Evolutionary conservation across 2,329 filamentous ascomycete genomes (phyloP).

Genomic region (Immersiporthe knoxdaviesiana): DNA sequence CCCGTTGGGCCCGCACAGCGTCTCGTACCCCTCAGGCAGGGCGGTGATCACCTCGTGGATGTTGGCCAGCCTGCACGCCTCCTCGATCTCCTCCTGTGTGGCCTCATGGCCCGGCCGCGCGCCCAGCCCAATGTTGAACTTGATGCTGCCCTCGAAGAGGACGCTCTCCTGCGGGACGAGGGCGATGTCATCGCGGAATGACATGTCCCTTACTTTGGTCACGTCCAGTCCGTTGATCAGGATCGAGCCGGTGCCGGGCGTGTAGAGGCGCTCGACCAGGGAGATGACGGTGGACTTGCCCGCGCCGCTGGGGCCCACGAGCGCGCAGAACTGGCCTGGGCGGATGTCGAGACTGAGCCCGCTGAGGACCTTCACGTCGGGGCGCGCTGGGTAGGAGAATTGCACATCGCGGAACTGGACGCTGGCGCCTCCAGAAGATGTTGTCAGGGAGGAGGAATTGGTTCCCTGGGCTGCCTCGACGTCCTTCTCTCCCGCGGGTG

Average conservation of each 20-base stretch:
- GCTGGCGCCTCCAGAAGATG: conserved; percentile 8
- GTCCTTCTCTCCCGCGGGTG: conserved; percentile 28
- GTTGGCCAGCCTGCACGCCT: conserved; percentile 60
- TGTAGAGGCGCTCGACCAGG: conserved; percentile 58
- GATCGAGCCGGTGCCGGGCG: conserved; percentile 52
- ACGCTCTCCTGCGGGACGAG: conserved; percentile 46
- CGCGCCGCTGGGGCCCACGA: conserved; percentile 51
- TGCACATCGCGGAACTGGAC: conserved; percentile 58
- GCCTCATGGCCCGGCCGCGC: conserved; percentile 49
- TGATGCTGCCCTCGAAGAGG: conserved; percentile 46
- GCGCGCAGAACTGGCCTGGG: conserved; percentile 45
- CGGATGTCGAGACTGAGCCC: conserved; percentile 43
- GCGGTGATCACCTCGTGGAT: conserved; percentile 61
- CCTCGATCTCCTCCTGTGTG: conserved; percentile 54
- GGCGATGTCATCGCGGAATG: conserved; percentile 43
- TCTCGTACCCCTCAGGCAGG: conserved; percentile 61
- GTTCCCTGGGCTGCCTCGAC: conserved; percentile 37
- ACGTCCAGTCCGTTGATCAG: conserved; percentile 54
- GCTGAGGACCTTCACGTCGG: conserved; percentile 53
- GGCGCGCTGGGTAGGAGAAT: conserved; percentile 65
- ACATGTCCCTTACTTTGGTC: conserved; percentile 16
- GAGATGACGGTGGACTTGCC: conserved; percentile 53
- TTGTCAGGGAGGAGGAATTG: conserved; percentile 13
- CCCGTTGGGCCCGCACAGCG: conserved; percentile 63
- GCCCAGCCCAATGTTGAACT: conserved; percentile 46